Percentiles rank a stretch among this genome's conserved stretches.
phyloP scores from a whole-genome alignment of 257 asterid species.

The Paraleonurus japonicus region DNA sequence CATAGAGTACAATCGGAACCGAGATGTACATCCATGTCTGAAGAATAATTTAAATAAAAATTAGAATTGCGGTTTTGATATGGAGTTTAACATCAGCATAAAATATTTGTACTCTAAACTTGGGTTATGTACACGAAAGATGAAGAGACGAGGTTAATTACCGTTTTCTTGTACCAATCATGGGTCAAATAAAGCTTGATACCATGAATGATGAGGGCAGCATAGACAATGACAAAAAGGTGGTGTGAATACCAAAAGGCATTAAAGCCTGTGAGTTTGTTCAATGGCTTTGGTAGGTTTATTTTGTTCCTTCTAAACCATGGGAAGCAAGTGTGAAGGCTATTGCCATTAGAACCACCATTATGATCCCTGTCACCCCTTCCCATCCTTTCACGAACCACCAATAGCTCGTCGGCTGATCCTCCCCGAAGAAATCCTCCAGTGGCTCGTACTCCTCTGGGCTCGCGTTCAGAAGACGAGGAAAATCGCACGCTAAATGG shows the following conservation, averaged over 20 bases:
- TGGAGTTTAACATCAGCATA: background rate
- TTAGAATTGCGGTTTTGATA: background rate
- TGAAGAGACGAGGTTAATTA: conserved; percentile 4
- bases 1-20: conserved; percentile 67
- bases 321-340: conserved; percentile 89
- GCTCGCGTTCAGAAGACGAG: conserved; percentile 56
- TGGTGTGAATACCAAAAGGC: conserved; percentile 78
- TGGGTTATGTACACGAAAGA: background rate
- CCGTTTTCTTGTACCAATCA: conserved; percentile 65
- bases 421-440: conserved; percentile 58
- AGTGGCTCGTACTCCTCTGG: conserved; percentile 54
- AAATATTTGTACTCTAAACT: background rate
- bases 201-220: conserved; percentile 52
- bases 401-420: conserved; percentile 73
- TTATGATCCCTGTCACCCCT: conserved; percentile 78
- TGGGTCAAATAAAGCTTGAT: conserved; percentile 49
- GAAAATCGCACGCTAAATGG: conserved; percentile 88
- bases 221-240: conserved; percentile 48
- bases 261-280: conserved; percentile 60
- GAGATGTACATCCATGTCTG: conserved; percentile 98
- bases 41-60: background rate
- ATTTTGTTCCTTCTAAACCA: conserved; percentile 61
- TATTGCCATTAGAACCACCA: conserved; percentile 84
- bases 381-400: conserved; percentile 65
- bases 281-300: conserved; percentile 43